Conservation (phyloP, 176 grass and related monocot genomes). For the Bonia amplexicaulis region DNA sequence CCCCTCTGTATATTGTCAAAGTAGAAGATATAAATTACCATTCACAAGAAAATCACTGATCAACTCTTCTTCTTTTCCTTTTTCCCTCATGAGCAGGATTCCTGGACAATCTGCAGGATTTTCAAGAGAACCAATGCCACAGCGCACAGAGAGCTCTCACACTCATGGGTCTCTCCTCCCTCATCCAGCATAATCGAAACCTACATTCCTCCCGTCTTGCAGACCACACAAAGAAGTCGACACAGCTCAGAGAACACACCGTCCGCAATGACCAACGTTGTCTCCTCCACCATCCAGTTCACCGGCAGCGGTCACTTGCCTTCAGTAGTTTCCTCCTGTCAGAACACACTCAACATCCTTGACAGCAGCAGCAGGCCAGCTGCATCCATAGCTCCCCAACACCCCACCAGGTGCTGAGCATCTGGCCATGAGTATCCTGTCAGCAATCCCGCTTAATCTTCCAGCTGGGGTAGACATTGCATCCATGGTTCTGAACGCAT, state of each 20-base stretch:
- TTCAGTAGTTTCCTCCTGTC: conserved; percentile 43
- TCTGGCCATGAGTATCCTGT: conserved; percentile 42
- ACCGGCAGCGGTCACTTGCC: conserved; percentile 34
- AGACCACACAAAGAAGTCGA: conserved; percentile 19
- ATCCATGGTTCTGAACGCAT: conserved; percentile 65
- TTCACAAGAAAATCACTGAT: conserved; percentile 8
- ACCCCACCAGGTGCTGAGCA: conserved; percentile 29
- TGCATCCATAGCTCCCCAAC: conserved; percentile 27
- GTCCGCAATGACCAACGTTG: conserved; percentile 39
- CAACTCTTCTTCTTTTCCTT: background rate
- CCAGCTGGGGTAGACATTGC: conserved; percentile 48
- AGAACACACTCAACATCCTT: conserved; percentile 39
- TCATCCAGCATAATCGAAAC: conserved; percentile 39
- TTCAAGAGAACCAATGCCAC: conserved; percentile 91
- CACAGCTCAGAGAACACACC: conserved; percentile 51
- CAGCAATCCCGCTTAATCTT: conserved; percentile 43
- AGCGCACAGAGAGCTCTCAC: conserved; percentile 71
- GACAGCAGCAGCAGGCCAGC: conserved; percentile 39
- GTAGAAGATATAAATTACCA: background rate
- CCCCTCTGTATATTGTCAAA: background rate
- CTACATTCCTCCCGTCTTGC: conserved; percentile 31
- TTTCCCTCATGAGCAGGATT: conserved; percentile 59
- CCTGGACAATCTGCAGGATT: conserved; percentile 95
- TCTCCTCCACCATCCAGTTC: conserved; percentile 49
- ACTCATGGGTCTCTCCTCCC: conserved; percentile 65